Conservation (phyloP, 1,284 basidiomycete genomes). For the Leccinum subrobustum region DNA sequence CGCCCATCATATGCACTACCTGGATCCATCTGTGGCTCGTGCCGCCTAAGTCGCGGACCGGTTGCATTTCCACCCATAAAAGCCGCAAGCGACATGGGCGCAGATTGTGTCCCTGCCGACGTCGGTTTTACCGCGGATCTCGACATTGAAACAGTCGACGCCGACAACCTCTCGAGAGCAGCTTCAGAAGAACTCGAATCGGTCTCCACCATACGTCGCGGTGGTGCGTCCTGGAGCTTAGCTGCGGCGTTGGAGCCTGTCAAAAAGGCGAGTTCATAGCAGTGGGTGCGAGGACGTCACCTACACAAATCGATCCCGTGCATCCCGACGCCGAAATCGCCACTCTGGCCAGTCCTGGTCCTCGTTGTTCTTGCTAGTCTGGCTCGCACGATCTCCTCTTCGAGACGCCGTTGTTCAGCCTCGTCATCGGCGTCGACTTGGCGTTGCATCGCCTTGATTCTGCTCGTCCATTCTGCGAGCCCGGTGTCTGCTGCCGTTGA, state of each 20-base stretch:
- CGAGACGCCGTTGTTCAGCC: conserved; percentile 66
- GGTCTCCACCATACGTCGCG: conserved; percentile 1
- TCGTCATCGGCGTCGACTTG: conserved; percentile 80
- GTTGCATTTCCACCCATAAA: conserved; percentile 73
- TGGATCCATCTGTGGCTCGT: conserved; percentile 67
- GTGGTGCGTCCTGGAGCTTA: conserved; percentile 22
- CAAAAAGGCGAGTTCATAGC: neutral
- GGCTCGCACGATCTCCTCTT: conserved; percentile 74
- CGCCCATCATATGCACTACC: conserved; percentile 68
- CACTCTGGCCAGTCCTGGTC: conserved; percentile 42
- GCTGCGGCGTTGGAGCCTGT: conserved; percentile 18
- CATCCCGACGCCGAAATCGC: conserved; percentile 45
- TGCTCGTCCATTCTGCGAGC: conserved; percentile 76
- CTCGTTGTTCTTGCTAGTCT: conserved; percentile 64
- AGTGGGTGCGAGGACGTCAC: conserved; percentile 17
- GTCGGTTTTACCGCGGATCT: conserved; percentile 18
- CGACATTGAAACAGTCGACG: conserved; percentile 8
- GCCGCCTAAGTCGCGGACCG: conserved; percentile 64
- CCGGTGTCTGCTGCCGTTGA: conserved; percentile 49
- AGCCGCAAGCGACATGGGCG: conserved; percentile 62
- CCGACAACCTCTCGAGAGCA: conserved; percentile 5
- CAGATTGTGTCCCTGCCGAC: conserved; percentile 11
- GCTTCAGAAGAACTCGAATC: conserved; percentile 9
- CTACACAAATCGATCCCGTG: conserved; percentile 34
- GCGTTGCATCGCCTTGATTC: conserved; percentile 73